Base-by-base conservation (phyloP, 106 monocot genomes). In the Dendrobium nobile region DNA sequence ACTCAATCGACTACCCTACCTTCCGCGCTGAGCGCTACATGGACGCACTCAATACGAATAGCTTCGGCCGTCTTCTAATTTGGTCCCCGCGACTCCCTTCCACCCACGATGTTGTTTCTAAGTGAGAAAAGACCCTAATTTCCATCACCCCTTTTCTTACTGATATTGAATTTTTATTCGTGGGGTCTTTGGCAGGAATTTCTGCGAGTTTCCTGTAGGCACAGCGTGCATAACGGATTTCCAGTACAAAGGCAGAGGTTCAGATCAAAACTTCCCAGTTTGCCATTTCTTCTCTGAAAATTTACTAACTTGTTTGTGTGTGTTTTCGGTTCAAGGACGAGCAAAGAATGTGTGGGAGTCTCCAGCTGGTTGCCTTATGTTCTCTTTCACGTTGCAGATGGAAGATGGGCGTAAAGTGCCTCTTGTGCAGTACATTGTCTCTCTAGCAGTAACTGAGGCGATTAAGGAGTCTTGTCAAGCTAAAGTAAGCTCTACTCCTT, bases 291-390 rank as follows among this genome's bases (percentile, higher is more conserved):
- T 43, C 26, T 31, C 43, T 78, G 8, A 44, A 43, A 26, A 28
- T 70, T 22, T 80, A 10, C 81, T 68, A 22, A 75, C 10, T 78
- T 76, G 9, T 45, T 76, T 58, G 26, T 82, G 2, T 40, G 54
- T 24, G 31, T 47, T 82, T 77, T 22, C 28, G 17, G 45, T 78
- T 20, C 24, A 58, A 97, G 97, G 97, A 27, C 89, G 97, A 13
- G 82, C 84, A 40, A 89, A 86, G 82, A 97, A 97, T 82, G 90
- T 88, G 42, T 97, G 97, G 94, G 94, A 94, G 42, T 97, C 97
- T 4, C 97, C 97, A 19, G 27, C 79, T 19, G 97, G 97, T 54
- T 97, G 94, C 82, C 90, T 97, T 56, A 72, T 97, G 84, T 92
- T 90, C 84, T 97, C 97, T 22, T 97, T 90, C 79, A 92, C 91